Evolutionary conservation across 305 asterid genomes (phyloP).

Genomic region (Fraxinus ornus): DNA sequence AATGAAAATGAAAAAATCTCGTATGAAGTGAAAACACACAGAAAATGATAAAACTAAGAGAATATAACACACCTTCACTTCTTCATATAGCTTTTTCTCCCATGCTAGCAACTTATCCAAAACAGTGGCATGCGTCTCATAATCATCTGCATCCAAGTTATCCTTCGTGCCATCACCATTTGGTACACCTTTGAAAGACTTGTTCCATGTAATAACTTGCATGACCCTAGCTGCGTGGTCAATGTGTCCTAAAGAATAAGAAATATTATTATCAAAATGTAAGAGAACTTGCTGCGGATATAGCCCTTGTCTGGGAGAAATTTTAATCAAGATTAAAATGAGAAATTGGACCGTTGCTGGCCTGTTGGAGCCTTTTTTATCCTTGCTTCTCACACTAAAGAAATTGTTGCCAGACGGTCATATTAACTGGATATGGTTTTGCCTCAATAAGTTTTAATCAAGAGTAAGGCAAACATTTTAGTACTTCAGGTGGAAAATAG

Average conservation of each 20-base stretch:
- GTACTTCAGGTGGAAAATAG: not conserved
- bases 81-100: slow-evolving; percentile 98
- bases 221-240: slow-evolving; percentile 95
- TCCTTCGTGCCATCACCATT: slow-evolving; percentile 60
- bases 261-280: not conserved
- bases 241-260: slow-evolving; percentile 70
- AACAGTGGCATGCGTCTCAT: slow-evolving; percentile 93
- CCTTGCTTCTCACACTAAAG: too few species aligned
- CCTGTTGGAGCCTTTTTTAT: too few species aligned
- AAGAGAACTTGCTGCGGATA: not conserved
- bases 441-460: not conserved
- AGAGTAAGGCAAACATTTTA: not conserved
- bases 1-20: not conserved
- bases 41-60: not conserved
- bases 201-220: slow-evolving; percentile 97
- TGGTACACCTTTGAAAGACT: slow-evolving; percentile 69
- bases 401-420: too few species aligned
- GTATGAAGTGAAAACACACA: not conserved
- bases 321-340: too few species aligned
- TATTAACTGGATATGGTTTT: not conserved
- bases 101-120: slow-evolving; percentile 93
- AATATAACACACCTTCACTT: slow-evolving; percentile 68
- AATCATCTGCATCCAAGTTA: slow-evolving; percentile 56
- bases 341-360: too few species aligned
- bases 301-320: too few species aligned